Base-by-base conservation (phyloP, 306 rosid genomes). In the Canavalia ensiformis region DNA sequence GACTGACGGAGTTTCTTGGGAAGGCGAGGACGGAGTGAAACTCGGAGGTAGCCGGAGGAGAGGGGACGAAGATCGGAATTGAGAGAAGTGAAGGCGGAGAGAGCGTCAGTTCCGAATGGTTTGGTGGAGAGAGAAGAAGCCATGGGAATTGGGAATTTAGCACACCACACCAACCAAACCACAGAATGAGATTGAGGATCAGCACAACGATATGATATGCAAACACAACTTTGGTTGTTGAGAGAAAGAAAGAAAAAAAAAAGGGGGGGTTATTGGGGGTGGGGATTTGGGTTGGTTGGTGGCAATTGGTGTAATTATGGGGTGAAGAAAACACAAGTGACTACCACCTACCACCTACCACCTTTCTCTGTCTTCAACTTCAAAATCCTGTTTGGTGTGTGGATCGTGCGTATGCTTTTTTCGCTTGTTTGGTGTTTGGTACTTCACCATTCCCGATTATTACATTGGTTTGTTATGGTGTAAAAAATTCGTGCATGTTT, bases 51-150 rank as follows among this genome's bases (percentile, higher is more conserved):
- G 30, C 81, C 79, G 78, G 90, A 75, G 62, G 94, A 88, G 62
- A 87, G 86, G 30, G 75, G 77, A 2, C 86, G 89, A 73, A 83
- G 87, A 85, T 87, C 88, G 5, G 92, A 78, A 55, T 84, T 65
- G n/a, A 75, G 77, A 51, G 92, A 84, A 64, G 81, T 54, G 63
- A 89, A 83, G 31, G 86, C 82, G 69, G 90, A 86, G 68, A 88
- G 65, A 31, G 85, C 74, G 25, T 89, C 92, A 57, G 86, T 80
- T 78, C 69, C 58, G 81, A 93, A 93, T 12, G 97, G 88, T 56
- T 93, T 92, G 74, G 94, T 76, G 10, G 89, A 80, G 42, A 95
- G 69, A 79, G 94, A 92, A 28, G 99, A 93, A 37, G 99, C 94
- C 98, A 93, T 91, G 71, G 47, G 33, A 60, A 51, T 59, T 51